Conservation (phyloP, 495 filamentous ascomycete genomes). For the Penicillium silybi region DNA sequence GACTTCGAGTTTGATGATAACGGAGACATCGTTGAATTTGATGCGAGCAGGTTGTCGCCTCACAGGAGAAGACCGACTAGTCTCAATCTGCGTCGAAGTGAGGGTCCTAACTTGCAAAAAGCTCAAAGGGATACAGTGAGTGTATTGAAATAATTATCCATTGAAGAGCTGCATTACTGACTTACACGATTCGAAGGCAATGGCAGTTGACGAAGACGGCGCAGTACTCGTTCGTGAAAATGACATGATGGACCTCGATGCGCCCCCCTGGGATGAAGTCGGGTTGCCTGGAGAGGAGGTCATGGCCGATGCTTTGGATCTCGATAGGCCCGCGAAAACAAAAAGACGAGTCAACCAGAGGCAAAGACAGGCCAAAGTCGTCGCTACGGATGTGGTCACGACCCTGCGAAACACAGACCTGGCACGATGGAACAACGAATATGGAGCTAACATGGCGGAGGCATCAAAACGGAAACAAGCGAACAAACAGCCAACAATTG, state of each 20-base stretch:
- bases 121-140: conserved; percentile 20
- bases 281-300: not conserved
- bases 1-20: conserved; percentile 65
- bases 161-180: not conserved
- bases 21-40: conserved; percentile 52
- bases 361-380: not conserved
- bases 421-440: conserved; percentile 56
- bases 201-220: not conserved
- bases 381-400: conserved; percentile 29
- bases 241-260: not conserved
- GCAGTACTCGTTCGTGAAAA: not conserved
- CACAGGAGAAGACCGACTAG: conserved; percentile 7
- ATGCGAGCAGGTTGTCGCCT: conserved; percentile 10
- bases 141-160: too few species aligned
- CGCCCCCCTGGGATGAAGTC: not conserved
- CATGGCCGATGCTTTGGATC: not conserved
- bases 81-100: not conserved
- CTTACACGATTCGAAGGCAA: not conserved
- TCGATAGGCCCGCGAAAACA: not conserved
- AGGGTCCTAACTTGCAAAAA: not conserved
- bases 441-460: conserved; percentile 50
- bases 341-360: conserved; percentile 5
- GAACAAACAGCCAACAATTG: conserved; percentile 33
- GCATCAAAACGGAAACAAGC: conserved; percentile 41
- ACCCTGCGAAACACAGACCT: conserved; percentile 51